A percentile compares a stretch with the other conserved stretches of the same genome.
These are phyloP conservation scores for Lipomyces lipofer DNA, from an alignment of 805 yeast species.

Conservation along the genomic window DNA sequence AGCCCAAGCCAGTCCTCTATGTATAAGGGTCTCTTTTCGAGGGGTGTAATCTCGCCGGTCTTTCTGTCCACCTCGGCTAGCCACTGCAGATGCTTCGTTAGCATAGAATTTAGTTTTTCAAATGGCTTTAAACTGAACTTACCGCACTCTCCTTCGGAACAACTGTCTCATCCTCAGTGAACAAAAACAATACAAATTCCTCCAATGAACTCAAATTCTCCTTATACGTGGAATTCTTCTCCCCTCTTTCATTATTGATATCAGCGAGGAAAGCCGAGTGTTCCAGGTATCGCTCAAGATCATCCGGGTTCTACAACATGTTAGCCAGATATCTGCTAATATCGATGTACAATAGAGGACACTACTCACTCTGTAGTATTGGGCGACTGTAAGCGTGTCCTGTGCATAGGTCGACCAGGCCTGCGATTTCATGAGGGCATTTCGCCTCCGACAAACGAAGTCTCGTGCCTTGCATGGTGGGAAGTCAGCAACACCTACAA, in stretches of 20 bases:
- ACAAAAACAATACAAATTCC: constrained; percentile 59
- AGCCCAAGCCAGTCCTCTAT: constrained; percentile 63
- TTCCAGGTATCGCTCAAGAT: constrained; percentile 55
- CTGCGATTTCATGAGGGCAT: constrained; percentile 55
- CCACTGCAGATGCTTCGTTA: constrained; percentile 34
- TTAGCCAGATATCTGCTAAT: neutral
- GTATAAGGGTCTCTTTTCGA: constrained; percentile 53
- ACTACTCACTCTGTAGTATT: constrained; percentile 57
- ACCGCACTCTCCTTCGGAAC: constrained; percentile 73
- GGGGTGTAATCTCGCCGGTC: constrained; percentile 47
- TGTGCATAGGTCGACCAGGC: constrained; percentile 63
- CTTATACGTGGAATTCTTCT: constrained; percentile 45
- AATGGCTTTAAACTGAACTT: constrained; percentile 11
- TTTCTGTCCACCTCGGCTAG: constrained; percentile 55
- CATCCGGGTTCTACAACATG: constrained; percentile 45
- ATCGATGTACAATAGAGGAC: neutral
- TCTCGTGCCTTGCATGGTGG: constrained; percentile 53
- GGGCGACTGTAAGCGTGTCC: constrained; percentile 63
- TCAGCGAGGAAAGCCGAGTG: constrained; percentile 62
- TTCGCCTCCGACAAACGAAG: constrained; percentile 60
- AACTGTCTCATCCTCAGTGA: constrained; percentile 63
- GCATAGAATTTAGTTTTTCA: neutral
- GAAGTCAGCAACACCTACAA: constrained; percentile 51
- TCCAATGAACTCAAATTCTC: constrained; percentile 49
- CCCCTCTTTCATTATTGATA: constrained; percentile 60